Evolutionary conservation across 129 eudicot species (phyloP).

Genomic region (Flaveria ramosissima): DNA sequence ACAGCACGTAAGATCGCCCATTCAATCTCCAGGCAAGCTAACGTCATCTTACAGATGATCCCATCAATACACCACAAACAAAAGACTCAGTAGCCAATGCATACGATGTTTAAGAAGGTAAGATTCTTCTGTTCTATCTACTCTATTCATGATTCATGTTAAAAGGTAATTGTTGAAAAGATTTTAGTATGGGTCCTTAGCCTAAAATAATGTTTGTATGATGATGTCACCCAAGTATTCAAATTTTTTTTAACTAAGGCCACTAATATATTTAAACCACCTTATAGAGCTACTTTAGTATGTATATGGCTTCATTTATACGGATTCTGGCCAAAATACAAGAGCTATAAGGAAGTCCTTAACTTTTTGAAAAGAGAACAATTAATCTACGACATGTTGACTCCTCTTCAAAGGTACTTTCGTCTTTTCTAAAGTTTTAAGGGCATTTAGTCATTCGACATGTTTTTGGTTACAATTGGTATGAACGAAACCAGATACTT

Average conservation of each 20-base stretch:
- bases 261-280: no score
- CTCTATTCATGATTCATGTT: not conserved
- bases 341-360: no score
- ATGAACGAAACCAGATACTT: not conserved
- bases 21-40: conserved; percentile 43
- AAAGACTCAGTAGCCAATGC: conserved; percentile 57
- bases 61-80: conserved; percentile 50
- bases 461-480: no score
- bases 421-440: not conserved
- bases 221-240: no score
- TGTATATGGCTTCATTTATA: no score
- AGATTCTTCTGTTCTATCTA: conserved; percentile 7
- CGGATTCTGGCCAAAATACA: no score
- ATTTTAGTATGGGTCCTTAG: not conserved
- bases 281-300: no score
- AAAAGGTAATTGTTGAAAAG: not conserved
- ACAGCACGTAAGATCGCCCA: conserved; percentile 37
- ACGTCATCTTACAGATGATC: conserved; percentile 48
- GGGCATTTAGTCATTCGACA: not conserved
- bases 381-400: no score
- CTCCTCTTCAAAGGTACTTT: not conserved
- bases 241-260: no score
- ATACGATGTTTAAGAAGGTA: conserved; percentile 26
- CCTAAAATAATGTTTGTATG: no score
- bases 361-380: no score